Base-by-base conservation (phyloP, 108 stramenopile genomes). In the Hondaea fermentalgiana region DNA sequence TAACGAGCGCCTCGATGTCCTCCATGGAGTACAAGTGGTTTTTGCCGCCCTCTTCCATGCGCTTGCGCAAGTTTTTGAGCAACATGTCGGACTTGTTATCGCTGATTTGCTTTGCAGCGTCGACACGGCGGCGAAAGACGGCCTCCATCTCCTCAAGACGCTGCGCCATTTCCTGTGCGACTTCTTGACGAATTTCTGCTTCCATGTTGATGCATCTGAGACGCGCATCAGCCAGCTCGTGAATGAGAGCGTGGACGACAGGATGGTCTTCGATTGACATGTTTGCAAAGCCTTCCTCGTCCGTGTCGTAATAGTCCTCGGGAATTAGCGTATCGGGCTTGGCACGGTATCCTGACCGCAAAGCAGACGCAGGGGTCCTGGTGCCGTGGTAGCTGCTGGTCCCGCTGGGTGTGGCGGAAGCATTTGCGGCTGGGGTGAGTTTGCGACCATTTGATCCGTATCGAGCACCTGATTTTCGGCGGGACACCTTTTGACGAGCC, bases 151-250 rank as follows among this genome's bases (percentile, higher is more conserved):
- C 87, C 83, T 87, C 43, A 5, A 89, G 25, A 43, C 87, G 71
- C 59, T n/a, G n/a, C n/a, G 47, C 89, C 91, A 92, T 92, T 72
- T 92, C 91, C 6, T n/a, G 19, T 21, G 29, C n/a, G 17, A 90
- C 91, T 55, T 92, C 91, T n/a, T 72, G 55, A 12, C 91, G 60
- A 16, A 92, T 88, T 42, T 90, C 89, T n/a, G 90, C 57, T 58
- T 92, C 91, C 42, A 89, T 44, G n/a, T 10, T 57, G 53, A 90
- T 53, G 17, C 55, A 42, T 25, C 58, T 25, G 17, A 55, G 29
- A 51, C 42, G 44, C 43, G 83, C 57, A 17, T 88, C 83, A 29
- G 89, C 83, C 49, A 89, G 58, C 87, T 49, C 88, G 6, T 44
- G 44, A 8, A 71, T 25, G 21, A 89, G 25, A 8, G 72, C 60